Conservation (phyloP, 495 filamentous ascomycete genomes). For the Letharia lupina region DNA sequence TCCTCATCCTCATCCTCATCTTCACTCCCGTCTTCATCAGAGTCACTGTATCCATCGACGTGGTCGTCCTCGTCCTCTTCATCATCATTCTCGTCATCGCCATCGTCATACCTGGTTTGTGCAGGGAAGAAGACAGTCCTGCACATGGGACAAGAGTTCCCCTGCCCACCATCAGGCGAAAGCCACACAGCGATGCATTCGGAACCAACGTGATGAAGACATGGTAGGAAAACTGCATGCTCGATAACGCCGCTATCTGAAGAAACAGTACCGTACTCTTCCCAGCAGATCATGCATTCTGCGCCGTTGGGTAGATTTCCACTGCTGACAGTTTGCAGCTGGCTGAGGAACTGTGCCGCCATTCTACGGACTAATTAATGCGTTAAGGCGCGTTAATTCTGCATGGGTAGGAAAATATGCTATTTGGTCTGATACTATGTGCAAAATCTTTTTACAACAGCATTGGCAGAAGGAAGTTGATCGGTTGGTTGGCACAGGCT, state of each 20-base stretch:
- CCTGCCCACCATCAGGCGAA: neutral
- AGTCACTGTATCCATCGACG: neutral
- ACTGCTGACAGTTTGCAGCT: neutral
- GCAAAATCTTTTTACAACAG: too few species aligned
- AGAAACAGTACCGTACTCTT: neutral
- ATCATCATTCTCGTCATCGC: neutral
- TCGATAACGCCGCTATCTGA: neutral
- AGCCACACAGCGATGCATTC: slow-evolving; percentile 4
- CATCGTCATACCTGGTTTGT: too few species aligned
- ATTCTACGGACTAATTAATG: neutral
- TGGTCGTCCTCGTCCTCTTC: neutral
- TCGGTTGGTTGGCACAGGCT: too few species aligned
- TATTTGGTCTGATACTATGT: too few species aligned
- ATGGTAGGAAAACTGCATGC: neutral
- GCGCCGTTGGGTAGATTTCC: neutral
- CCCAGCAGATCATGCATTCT: slow-evolving; percentile 2
- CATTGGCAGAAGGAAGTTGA: too few species aligned
- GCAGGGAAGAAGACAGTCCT: neutral
- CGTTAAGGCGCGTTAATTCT: too few species aligned
- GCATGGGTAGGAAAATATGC: too few species aligned
- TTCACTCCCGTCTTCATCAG: neutral
- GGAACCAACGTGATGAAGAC: neutral
- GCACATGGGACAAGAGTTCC: neutral
- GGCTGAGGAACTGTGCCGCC: neutral
- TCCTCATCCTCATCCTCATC: neutral